Evolutionary conservation across 495 filamentous ascomycete species (phyloP), one percentile per base, ranked within the genome.

Genomic region (Margaritispora aquatica): DNA sequence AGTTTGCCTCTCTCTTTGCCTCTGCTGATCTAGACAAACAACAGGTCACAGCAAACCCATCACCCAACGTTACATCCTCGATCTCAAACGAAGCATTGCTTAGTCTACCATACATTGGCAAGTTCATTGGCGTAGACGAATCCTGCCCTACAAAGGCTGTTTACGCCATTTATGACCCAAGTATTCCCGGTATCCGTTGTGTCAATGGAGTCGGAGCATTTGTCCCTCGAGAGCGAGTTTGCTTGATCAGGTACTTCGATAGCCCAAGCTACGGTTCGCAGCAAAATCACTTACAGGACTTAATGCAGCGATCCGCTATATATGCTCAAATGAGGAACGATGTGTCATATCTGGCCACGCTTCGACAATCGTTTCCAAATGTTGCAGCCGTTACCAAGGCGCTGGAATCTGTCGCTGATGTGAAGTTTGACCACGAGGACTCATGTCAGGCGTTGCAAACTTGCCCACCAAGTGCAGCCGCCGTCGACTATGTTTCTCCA

Each of bases 101-200:
- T 13, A 34, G 29, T 17, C 47, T 58, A 10, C 55, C 44, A 21
- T 50, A 48, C 47, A 58, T 51, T 29, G 24, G 41, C 7, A 19
- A 20, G 2, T 8, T 58, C 2, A 7, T 27, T 15, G 55, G 55
- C 15, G 34, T 58, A 22, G 55, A 58, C 26, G 47, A 17, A 11
- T 4, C 20, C n/a, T 29, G 15, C 10, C 55, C 55, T 3, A 58
- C 55, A 7, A 58, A 58, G 36, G 41, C 41, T 19, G 47, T 58
- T 17, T 58, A 58, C 34, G 55, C 55, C 7, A 7, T 58, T 2
- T 58, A 49, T 22, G 55, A 58, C 19, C 24, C 44, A 15, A 1
- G 5, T 9, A 48, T 31, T 7, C 19, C 54, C n/a, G 10, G 54
- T 21, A 10, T 57, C 20, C 54, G 54, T 26, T 57, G 46, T 41